phyloP scores from a whole-genome alignment of 805 yeast genomes.

The Zygoascus tannicola region DNA sequence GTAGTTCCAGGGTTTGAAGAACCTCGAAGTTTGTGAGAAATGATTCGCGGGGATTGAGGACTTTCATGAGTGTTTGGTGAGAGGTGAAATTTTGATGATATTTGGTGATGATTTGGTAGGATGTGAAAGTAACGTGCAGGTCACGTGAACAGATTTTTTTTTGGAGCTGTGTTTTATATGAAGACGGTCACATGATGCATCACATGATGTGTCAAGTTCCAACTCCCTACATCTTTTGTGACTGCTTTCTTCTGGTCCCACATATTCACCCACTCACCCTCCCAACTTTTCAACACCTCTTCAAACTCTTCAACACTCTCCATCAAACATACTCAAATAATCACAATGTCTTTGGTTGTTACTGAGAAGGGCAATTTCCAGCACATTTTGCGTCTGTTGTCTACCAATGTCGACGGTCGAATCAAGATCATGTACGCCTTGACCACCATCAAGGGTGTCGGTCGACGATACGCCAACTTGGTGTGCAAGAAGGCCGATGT shows the following conservation, averaged over 20 bases:
- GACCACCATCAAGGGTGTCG: constrained; percentile 99
- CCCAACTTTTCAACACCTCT: constrained; percentile 1
- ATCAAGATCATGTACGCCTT: constrained; percentile 99
- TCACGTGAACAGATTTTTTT: too few species aligned
- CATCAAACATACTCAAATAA: constrained; percentile 3
- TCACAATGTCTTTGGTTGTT: constrained; percentile 93
- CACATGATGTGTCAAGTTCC: too few species aligned
- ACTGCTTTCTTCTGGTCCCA: background rate
- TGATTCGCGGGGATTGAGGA: constrained; percentile 44
- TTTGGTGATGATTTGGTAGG: too few species aligned
- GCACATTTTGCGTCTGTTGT: constrained; percentile 99
- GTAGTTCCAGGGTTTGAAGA: constrained; percentile 36
- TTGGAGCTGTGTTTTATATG: too few species aligned
- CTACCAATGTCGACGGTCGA: constrained; percentile 99
- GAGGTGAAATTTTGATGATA: too few species aligned
- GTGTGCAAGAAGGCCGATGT: constrained; percentile 99
- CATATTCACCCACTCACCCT: constrained; percentile 3
- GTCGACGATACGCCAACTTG: constrained; percentile 99
- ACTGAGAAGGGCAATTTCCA: constrained; percentile 99
- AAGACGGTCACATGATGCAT: too few species aligned
- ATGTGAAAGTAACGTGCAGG: too few species aligned
- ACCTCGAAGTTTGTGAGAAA: constrained; percentile 63
- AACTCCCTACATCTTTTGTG: too few species aligned
- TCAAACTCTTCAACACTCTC: background rate
- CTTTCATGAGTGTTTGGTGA: too few species aligned